Evolutionary conservation across 768 basidiomycete species (phyloP), one percentile per base, ranked within the genome.

Genomic region (Neoboletus brunneissimus): DNA sequence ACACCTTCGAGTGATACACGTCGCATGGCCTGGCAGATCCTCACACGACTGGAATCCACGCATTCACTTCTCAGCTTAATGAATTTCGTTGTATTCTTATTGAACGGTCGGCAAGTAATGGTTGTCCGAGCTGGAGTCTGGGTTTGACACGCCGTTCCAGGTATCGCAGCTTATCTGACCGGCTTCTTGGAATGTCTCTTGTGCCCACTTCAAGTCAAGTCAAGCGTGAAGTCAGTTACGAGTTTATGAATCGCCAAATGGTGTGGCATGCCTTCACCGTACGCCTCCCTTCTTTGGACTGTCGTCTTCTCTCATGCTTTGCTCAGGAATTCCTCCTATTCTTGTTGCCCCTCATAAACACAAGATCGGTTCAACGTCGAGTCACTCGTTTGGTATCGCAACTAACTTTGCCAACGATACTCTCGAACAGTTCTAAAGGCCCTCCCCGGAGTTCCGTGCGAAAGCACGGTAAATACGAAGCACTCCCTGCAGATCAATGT

Each of bases 261-360:
- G 97, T 99, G 53, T 99, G 97, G 97, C 92, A 95, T 68, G 91
- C 94, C 0, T 96, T 98, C 71, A 98, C 97, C 8, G 96, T 96
- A 67, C 53, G 91, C 49, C 34, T 25, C 22, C 25, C 23, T 35
- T 22, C 42, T 48, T 41, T 34, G 46, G 16, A 22, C 31, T 34
- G 32, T 32, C 4, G 32, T 23, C 15, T 48, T 20, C 35, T 42
- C 56, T 58, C 45, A 60, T n/a, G 48, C 23, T 10, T 52, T 58
- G n/a, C 40, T 29, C 60, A 98, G 96, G 95, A 98, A 82, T 98
- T 98, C 73, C 78, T 98, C 15, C 77, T 98, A 35, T 98, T 98
- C 76, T 73, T 94, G 20, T 79, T 98, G 10, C 97, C 97, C 5
- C 80, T 98, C 41, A 76, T 98, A 59, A 90, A 85, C 61, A 76